These are phyloP conservation scores for Russula sp. DNA, from an alignment of 768 basidiomycete species.

Conservation along the genomic window DNA sequence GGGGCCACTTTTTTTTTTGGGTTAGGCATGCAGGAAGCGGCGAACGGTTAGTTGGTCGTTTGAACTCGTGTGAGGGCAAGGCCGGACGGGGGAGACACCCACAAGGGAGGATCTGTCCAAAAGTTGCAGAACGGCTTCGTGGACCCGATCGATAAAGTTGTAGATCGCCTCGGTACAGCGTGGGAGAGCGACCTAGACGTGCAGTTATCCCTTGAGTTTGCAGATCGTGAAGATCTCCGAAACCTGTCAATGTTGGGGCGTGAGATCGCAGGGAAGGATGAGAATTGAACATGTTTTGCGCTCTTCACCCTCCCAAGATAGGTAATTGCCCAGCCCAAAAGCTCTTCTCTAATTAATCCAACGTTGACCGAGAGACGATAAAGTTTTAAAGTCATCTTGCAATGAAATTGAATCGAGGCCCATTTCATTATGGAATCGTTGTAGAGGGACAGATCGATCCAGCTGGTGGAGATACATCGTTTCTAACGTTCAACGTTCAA, in stretches of 20 bases:
- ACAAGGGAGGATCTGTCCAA: too few species aligned
- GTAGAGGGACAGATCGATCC: conserved; percentile 15
- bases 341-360: conserved; percentile 14
- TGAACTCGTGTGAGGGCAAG: too few species aligned
- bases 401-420: background rate
- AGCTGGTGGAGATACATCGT: conserved; percentile 27
- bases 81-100: too few species aligned
- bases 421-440: background rate
- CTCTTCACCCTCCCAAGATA: conserved; percentile 17
- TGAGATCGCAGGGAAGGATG: conserved; percentile 1
- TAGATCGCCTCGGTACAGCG: conserved; percentile 26
- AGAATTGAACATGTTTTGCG: background rate
- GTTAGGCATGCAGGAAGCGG: too few species aligned
- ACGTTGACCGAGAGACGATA: background rate
- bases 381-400: background rate
- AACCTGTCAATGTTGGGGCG: conserved; percentile 13
- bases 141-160: conserved; percentile 22
- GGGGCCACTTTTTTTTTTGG: too few species aligned
- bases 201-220: conserved; percentile 22
- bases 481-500: background rate
- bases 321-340: conserved; percentile 23
- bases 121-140: conserved; percentile 13
- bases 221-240: conserved; percentile 28
- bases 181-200: conserved; percentile 18
- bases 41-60: too few species aligned